A percentile compares a stretch with the other conserved stretches of the same genome.
These are phyloP conservation scores for Phycomyces nitens DNA, from an alignment of 192 early-diverging fungal genomes.

Conservation along the genomic window DNA sequence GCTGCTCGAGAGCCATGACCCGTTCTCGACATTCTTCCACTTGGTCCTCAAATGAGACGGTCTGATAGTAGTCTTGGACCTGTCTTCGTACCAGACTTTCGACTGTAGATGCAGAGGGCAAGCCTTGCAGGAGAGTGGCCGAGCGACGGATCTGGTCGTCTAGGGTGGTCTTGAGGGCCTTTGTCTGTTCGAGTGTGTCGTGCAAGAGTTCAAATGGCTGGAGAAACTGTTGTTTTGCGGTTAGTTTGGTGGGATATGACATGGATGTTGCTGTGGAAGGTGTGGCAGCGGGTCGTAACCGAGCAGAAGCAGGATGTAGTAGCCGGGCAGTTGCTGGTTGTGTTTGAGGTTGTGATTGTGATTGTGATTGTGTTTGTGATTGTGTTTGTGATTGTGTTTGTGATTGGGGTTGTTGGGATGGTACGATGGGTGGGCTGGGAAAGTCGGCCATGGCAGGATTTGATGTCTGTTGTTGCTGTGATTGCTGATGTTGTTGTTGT, in stretches of 20 bases:
- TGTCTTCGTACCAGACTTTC: constrained; percentile 71
- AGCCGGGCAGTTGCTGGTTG: not conserved
- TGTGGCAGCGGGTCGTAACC: constrained; percentile 9
- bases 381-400: not conserved
- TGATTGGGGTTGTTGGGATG: constrained; percentile 31
- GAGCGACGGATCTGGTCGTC: constrained; percentile 77
- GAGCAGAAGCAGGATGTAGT: constrained; percentile 21
- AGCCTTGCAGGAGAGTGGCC: constrained; percentile 64
- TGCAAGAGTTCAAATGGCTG: constrained; percentile 53
- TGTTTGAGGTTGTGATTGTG: not conserved
- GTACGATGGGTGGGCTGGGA: constrained; percentile 38
- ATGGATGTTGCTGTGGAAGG: constrained; percentile 43
- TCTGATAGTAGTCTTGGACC: constrained; percentile 47
- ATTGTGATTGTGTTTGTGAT: constrained; percentile 4
- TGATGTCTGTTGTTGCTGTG: too few species aligned
- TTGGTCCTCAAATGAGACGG: constrained; percentile 44
- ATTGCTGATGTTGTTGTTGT: too few species aligned
- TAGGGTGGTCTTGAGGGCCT: constrained; percentile 60
- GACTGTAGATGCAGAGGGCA: constrained; percentile 63
- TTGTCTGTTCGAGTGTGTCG: constrained; percentile 59
- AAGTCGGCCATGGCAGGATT: constrained; percentile 18
- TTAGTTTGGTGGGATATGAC: constrained; percentile 45
- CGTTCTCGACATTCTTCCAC: constrained; percentile 27
- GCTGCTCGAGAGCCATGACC: constrained; percentile 8
- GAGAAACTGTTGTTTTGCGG: constrained; percentile 53